phyloP scores from a whole-genome alignment of 257 asterid species.

The Solanum arcanum region DNA sequence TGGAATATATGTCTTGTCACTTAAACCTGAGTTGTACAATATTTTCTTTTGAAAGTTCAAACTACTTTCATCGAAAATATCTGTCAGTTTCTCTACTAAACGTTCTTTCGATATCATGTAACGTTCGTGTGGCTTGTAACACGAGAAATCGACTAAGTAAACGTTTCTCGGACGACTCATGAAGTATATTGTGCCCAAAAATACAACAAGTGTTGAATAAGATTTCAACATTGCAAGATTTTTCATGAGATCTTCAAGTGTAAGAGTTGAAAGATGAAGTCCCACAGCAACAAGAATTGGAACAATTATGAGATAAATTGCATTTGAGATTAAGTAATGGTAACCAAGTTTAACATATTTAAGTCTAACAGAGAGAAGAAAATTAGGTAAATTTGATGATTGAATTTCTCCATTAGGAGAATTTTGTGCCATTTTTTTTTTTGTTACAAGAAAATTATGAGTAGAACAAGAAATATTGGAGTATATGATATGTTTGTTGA shows the following conservation, averaged over 20 bases:
- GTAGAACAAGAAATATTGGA: not conserved
- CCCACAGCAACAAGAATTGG: slow-evolving; percentile 19
- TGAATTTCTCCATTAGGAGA: not conserved
- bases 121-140: slow-evolving; percentile 31
- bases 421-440: not conserved
- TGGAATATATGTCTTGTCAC: slow-evolving; percentile 21
- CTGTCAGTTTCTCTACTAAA: slow-evolving; percentile 5
- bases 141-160: slow-evolving; percentile 30
- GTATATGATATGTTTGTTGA: not conserved
- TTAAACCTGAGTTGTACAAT: slow-evolving; percentile 25
- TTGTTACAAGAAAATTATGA: not conserved
- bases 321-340: slow-evolving; percentile 25
- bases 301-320: slow-evolving; percentile 17
- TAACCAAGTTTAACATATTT: slow-evolving; percentile 33
- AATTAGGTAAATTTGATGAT: not conserved
- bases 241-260: slow-evolving; percentile 6
- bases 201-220: slow-evolving; percentile 11
- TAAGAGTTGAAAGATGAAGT: slow-evolving; percentile 18
- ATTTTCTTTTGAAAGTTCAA: slow-evolving; percentile 22
- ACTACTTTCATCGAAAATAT: slow-evolving; percentile 9
- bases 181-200: slow-evolving; percentile 10
- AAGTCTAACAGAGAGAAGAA: slow-evolving; percentile 16
- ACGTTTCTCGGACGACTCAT: slow-evolving; percentile 27
- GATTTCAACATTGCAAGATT: slow-evolving; percentile 18
- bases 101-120: slow-evolving; percentile 6